Evolutionary conservation across 352 stramenopile species (phyloP).

Genomic region (Pythium chondricola): DNA sequence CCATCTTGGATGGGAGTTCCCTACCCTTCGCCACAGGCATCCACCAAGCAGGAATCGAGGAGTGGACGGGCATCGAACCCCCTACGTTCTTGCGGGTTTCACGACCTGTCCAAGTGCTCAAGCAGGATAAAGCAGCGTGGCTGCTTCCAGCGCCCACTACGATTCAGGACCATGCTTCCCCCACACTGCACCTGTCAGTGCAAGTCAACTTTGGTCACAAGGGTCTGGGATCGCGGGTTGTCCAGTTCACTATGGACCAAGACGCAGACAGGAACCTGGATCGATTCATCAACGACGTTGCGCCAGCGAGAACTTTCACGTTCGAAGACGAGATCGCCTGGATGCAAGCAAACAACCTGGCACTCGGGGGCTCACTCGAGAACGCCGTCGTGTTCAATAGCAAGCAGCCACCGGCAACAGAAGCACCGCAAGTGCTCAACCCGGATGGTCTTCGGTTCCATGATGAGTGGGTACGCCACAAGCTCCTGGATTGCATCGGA

Average conservation of each 20-base stretch:
- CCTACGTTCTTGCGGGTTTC: constrained; percentile 30
- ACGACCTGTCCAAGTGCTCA: constrained; percentile 48
- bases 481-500: constrained; percentile 67
- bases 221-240: constrained; percentile 34
- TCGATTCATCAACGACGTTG: constrained; percentile 32
- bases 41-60: constrained; percentile 24
- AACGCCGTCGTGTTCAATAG: constrained; percentile 63
- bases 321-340: constrained; percentile 64
- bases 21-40: constrained; percentile 36
- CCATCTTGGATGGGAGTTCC: constrained; percentile 65
- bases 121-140: constrained; percentile 62
- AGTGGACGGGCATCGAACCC: constrained; percentile 9
- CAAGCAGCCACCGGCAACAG: neutral
- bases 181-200: constrained; percentile 45
- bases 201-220: constrained; percentile 72
- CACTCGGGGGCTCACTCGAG: constrained; percentile 47
- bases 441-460: constrained; percentile 41
- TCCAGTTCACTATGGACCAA: constrained; percentile 30
- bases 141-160: constrained; percentile 38
- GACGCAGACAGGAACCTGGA: constrained; percentile 23
- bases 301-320: constrained; percentile 58
- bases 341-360: constrained; percentile 47
- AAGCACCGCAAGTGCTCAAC: constrained; percentile 27
- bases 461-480: constrained; percentile 68
- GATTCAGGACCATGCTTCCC: constrained; percentile 12